Conservation (phyloP, 257 asterid genomes). For the Striga asiatica region DNA sequence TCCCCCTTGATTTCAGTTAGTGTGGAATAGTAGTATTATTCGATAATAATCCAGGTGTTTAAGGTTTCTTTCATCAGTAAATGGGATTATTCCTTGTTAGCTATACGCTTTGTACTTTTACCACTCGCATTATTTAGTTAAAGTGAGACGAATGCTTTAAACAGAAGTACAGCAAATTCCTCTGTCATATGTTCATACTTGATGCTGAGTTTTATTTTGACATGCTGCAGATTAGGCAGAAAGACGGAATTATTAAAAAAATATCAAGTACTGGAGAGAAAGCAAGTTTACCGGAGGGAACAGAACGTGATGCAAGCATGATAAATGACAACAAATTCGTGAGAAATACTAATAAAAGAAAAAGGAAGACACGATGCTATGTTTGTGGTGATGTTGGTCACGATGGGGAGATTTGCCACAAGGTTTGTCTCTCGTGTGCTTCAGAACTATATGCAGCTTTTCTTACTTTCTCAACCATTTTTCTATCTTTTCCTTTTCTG, state of each 20-base stretch:
- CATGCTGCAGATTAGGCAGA: constrained; percentile 19
- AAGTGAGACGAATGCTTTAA: not conserved
- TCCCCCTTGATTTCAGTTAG: too few relatives aligned
- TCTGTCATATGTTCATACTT: not conserved
- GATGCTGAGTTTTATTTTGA: constrained; percentile 6
- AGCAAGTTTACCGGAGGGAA: not conserved
- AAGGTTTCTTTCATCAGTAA: too few relatives aligned
- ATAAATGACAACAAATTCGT: constrained; percentile 3
- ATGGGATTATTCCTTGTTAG: too few relatives aligned
- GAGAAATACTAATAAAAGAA: not conserved
- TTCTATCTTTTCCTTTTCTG: not conserved
- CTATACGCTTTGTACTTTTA: too few relatives aligned
- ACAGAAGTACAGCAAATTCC: not conserved
- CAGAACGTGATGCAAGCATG: constrained; percentile 10
- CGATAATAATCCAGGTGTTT: too few relatives aligned
- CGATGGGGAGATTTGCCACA: constrained; percentile 16
- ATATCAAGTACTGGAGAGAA: constrained; percentile 7
- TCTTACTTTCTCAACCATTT: not conserved
- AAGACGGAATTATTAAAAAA: constrained; percentile 16
- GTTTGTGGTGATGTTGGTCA: constrained; percentile 26
- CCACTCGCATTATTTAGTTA: too few relatives aligned
- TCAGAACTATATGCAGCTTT: not conserved
- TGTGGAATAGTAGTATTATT: too few relatives aligned
- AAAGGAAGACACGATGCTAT: constrained; percentile 20
- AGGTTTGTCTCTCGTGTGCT: constrained; percentile 16